These are phyloP conservation scores for Aegilops sharonensis DNA, from an alignment of 176 grass and related monocot species.

Conservation along the genomic window DNA sequence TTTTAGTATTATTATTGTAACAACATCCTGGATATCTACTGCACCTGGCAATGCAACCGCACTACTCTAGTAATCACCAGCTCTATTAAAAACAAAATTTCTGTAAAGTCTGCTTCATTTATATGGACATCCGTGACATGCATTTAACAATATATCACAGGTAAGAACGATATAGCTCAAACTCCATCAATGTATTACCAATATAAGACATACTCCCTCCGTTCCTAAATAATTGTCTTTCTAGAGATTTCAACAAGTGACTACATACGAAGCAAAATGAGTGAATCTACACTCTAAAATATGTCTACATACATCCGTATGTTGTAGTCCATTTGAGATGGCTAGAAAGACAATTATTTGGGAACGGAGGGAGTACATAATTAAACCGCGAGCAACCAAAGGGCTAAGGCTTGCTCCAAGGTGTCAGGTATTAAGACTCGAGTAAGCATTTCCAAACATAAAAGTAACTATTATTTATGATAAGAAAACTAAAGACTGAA, in stretches of 20 bases:
- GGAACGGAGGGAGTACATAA: neutral
- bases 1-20: no score
- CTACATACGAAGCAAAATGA: no score
- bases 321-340: no score
- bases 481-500: constrained; percentile 15
- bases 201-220: no score
- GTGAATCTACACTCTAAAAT: no score
- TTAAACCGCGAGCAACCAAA: neutral
- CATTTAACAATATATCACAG: neutral
- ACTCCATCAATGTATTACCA: neutral
- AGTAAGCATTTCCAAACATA: constrained; percentile 6
- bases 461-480: neutral
- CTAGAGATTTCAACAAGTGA: no score
- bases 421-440: no score
- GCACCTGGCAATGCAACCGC: neutral
- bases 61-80: neutral
- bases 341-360: no score
- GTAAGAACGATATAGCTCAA: neutral
- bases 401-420: no score
- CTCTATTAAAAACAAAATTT: neutral
- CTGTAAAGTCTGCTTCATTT: neutral
- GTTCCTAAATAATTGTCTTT: no score
- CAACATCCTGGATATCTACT: neutral
- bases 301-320: no score
- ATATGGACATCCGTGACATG: neutral